Evolutionary conservation across 2,329 filamentous ascomycete species (phyloP), one percentile per base, ranked within the genome.

Genomic region (Curvularia spicifera): DNA sequence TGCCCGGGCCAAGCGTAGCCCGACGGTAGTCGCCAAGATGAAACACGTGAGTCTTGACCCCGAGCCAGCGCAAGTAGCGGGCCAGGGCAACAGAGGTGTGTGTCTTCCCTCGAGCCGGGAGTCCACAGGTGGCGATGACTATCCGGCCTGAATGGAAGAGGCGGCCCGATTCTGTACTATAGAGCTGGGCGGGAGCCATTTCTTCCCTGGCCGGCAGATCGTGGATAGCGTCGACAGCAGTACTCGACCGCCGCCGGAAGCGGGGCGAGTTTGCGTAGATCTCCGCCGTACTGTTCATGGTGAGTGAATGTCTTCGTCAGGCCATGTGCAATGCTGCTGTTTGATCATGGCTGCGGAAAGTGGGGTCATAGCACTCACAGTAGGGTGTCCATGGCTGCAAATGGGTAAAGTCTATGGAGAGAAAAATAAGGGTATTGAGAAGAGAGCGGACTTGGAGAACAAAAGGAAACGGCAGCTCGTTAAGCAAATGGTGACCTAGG

Each of bases 71-170:
- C 44, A 99, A 83, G 80, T 99, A 99, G 45, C 95, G 89, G 46
- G 94, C 93, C 72, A 99, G 84, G 6, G 95, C 97, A 51, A 99
- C 95, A 57, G 93, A 97, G 51, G 97, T 96, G 72, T 99, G 95
- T 85, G 95, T 99, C 80, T 99, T 99, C 60, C 95, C 95, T 71
- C 95, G 89, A 39, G 95, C 95, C 42, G 95, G 95, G 29, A 97
- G 86, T 24, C 95, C 95, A 66, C 98, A 95, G 76, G 97, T 97
- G 65, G 95, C 94, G 70, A 99, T 98, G 47, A 94, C 94, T 75
- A 99, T 99, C 57, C 94, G 88, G 47, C 95, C 95, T 22, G 95
- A 97, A 78, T 99, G 95, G 76, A 99, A 99, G 29, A 99, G 87
- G 42, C 95, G 88, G 48, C 95, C 95, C 47, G 94, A 98, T 85